Evolutionary conservation across 306 rosid genomes (phyloP).

Genomic region (Ziziphus jujuba): DNA sequence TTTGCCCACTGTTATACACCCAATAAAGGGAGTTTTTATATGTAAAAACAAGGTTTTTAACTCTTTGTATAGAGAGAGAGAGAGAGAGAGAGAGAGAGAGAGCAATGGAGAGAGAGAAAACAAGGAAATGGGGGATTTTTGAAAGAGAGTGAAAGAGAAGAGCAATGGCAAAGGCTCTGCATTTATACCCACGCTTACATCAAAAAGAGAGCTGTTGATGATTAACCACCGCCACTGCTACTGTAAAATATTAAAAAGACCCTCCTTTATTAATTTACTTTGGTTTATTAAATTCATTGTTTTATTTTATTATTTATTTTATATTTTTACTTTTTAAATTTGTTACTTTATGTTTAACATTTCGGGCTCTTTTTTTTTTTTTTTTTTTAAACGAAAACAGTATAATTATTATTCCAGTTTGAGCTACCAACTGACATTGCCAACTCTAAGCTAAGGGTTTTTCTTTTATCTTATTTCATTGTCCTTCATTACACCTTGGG

Average conservation of each 20-base stretch:
- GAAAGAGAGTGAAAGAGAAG: slow-evolving; percentile 24
- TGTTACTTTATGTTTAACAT: background rate
- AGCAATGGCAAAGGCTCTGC: slow-evolving; percentile 32
- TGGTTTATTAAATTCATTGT: slow-evolving; percentile 7
- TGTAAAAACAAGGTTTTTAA: slow-evolving; percentile 12
- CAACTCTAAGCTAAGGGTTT: slow-evolving; percentile 48
- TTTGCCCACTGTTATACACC: slow-evolving; percentile 32
- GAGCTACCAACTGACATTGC: slow-evolving; percentile 80
- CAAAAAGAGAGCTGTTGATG: slow-evolving; percentile 85
- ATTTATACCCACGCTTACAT: slow-evolving; percentile 87
- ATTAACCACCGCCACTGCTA: slow-evolving; percentile 92
- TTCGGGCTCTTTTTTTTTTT: slow-evolving; percentile 4
- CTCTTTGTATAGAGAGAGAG: slow-evolving; percentile 2
- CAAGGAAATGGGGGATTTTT: slow-evolving; percentile 16
- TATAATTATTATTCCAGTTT: slow-evolving; percentile 54
- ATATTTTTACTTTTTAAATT: background rate
- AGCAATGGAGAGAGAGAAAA: slow-evolving; percentile 8
- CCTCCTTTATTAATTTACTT: slow-evolving; percentile 2
- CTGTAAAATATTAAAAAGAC: slow-evolving; percentile 37
- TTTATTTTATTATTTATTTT: slow-evolving; percentile 7
- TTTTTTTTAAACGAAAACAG: background rate
- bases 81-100: slow-evolving; percentile 2
- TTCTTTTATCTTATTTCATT: slow-evolving; percentile 49
- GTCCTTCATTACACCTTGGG: slow-evolving; percentile 60
- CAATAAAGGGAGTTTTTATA: slow-evolving; percentile 8